Percentiles rank a stretch among this genome's conserved stretches.
Conservation (phyloP, 1,139 yeast genomes). For the Yarrowia galli region DNA sequence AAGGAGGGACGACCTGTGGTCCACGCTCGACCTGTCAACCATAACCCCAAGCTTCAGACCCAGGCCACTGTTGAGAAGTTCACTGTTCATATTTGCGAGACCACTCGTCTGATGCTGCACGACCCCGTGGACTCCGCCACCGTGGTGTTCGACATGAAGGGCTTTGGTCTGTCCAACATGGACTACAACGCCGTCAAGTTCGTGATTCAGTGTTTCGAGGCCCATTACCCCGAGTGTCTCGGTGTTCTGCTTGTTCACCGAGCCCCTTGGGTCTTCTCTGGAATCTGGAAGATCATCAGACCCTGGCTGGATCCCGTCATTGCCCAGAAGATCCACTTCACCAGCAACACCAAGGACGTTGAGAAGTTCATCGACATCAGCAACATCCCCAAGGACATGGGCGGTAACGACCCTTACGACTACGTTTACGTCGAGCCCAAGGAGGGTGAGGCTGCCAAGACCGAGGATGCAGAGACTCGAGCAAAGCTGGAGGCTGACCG, state of each 20-base stretch:
- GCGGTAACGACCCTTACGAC: constrained; percentile 67
- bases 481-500: constrained; percentile 58
- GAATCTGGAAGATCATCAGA: constrained; percentile 84
- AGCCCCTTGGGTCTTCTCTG: constrained; percentile 90
- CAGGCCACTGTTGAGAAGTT: constrained; percentile 70
- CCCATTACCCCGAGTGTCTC: constrained; percentile 82
- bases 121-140: constrained; percentile 76
- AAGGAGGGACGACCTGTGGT: constrained; percentile 71
- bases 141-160: constrained; percentile 76
- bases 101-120: constrained; percentile 65
- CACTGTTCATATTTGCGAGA: constrained; percentile 73
- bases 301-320: constrained; percentile 88
- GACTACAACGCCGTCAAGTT: constrained; percentile 83
- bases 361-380: constrained; percentile 60
- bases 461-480: constrained; percentile 55
- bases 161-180: constrained; percentile 79
- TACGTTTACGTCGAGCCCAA: constrained; percentile 65
- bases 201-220: constrained; percentile 78
- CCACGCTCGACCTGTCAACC: constrained; percentile 71
- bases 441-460: constrained; percentile 56
- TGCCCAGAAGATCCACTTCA: constrained; percentile 78
- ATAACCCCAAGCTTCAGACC: constrained; percentile 72
- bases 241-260: constrained; percentile 67
- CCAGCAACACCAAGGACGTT: constrained; percentile 66
- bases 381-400: constrained; percentile 66